A percentile compares a stretch with the other conserved stretches of the same genome.
phyloP scores from a whole-genome alignment of 1,139 yeast species.

The Pichia sp. region DNA sequence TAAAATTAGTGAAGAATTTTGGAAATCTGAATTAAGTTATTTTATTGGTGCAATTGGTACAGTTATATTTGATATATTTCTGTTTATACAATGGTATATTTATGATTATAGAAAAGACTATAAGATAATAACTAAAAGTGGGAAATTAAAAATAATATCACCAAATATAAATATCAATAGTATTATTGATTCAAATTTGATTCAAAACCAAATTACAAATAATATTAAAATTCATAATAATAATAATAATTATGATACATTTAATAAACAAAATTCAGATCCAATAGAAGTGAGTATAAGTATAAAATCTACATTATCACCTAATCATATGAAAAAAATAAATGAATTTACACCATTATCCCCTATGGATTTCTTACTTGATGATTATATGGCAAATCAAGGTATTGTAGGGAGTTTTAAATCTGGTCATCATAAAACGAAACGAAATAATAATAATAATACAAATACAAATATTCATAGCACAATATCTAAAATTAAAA shows the following conservation, averaged over 20 bases:
- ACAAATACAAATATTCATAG: conserved; percentile 1
- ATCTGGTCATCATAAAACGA: background rate
- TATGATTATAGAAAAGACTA: conserved; percentile 22
- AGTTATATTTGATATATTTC: conserved; percentile 24
- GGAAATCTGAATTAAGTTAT: conserved; percentile 29
- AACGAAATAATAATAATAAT: background rate
- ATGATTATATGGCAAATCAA: conserved; percentile 21
- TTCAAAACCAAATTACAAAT: background rate
- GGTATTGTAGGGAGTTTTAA: background rate
- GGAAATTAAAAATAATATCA: conserved; percentile 2
- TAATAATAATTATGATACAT: background rate
- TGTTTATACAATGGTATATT: conserved; percentile 26
- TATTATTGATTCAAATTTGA: background rate
- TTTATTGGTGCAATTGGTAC: conserved; percentile 30
- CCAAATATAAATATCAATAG: background rate
- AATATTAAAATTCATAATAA: background rate
- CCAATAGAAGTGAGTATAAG: conserved; percentile 10
- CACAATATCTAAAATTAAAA: background rate
- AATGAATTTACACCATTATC: conserved; percentile 30
- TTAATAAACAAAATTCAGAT: background rate
- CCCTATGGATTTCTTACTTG: conserved; percentile 30
- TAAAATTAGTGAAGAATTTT: conserved; percentile 22
- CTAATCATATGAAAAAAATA: conserved; percentile 26
- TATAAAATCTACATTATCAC: conserved; percentile 21
- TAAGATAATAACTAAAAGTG: conserved; percentile 3